These are phyloP conservation scores for Aureobasidium vineae DNA, from an alignment of 2,329 filamentous ascomycete species.

Conservation along the genomic window DNA sequence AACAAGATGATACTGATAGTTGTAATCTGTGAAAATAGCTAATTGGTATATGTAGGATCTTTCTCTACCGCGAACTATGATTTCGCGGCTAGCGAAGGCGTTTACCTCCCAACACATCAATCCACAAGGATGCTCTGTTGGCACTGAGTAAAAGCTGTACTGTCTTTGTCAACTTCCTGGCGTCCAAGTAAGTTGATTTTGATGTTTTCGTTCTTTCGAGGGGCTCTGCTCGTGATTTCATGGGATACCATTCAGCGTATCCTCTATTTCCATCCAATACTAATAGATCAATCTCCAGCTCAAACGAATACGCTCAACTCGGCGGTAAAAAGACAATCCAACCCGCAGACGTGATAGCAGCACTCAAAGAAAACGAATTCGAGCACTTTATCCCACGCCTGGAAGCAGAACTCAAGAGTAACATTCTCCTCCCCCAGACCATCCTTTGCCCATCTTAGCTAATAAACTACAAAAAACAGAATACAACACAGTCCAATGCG, in stretches of 20 bases:
- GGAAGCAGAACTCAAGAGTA: conserved; percentile 74
- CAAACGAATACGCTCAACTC: conserved; percentile 66
- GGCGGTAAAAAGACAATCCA: conserved; percentile 76
- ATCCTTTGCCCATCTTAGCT: too few species aligned
- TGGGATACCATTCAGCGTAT: not conserved
- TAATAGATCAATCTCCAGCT: conserved; percentile 49
- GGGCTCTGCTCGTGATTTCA: not conserved
- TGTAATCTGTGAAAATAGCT: not conserved
- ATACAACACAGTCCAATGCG: conserved; percentile 70
- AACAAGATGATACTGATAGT: not conserved
- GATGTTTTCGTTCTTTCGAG: not conserved
- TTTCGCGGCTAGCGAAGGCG: conserved; percentile 75
- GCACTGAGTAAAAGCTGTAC: conserved; percentile 79
- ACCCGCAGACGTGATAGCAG: conserved; percentile 72
- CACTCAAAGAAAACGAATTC: conserved; percentile 74
- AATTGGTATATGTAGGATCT: conserved; percentile 57
- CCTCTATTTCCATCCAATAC: not conserved
- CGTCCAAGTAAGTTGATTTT: conserved; percentile 61
- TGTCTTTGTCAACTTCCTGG: conserved; percentile 78
- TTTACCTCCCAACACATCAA: conserved; percentile 77
- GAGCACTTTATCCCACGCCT: conserved; percentile 67
- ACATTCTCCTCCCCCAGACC: conserved; percentile 37
- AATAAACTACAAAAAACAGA: too few species aligned
- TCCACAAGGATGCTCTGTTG: conserved; percentile 76
- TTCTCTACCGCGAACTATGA: conserved; percentile 74